phyloP scores from a whole-genome alignment of 331 rosid genomes.

The Erythrophleum ivorense region DNA sequence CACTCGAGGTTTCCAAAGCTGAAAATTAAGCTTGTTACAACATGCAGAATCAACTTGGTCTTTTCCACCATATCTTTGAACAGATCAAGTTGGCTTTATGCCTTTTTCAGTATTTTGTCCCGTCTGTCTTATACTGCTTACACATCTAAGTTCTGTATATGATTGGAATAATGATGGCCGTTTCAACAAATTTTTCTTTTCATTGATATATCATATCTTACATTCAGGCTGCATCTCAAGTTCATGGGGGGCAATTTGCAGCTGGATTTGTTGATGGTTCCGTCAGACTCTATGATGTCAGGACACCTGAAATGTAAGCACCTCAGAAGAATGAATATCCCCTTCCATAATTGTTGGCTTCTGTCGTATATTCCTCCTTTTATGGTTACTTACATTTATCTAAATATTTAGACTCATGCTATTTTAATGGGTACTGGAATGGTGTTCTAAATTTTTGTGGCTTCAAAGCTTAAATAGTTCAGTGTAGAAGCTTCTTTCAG shows the following conservation, averaged over 20 bases:
- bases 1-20: not conserved
- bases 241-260: conserved; percentile 87
- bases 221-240: conserved; percentile 95
- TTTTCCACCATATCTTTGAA: not conserved
- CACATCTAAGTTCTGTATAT: not conserved
- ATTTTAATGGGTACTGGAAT: not conserved
- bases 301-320: conserved; percentile 88
- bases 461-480: not conserved
- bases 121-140: not conserved
- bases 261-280: conserved; percentile 97
- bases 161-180: not conserved
- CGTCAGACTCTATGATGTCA: conserved; percentile 84
- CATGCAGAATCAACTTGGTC: not conserved
- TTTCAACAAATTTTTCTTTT: not conserved
- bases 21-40: not conserved
- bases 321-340: conserved; percentile 23
- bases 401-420: conserved; percentile 20
- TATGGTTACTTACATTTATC: not conserved
- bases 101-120: conserved; percentile 10
- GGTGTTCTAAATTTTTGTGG: conserved; percentile 6
- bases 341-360: conserved; percentile 9
- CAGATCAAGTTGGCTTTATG: conserved; percentile 7
- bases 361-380: not conserved
- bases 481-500: not conserved
- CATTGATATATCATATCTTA: conserved; percentile 18